These are phyloP conservation scores for Peterozyma xylosa DNA, from an alignment of 805 yeast genomes.

Conservation along the genomic window DNA sequence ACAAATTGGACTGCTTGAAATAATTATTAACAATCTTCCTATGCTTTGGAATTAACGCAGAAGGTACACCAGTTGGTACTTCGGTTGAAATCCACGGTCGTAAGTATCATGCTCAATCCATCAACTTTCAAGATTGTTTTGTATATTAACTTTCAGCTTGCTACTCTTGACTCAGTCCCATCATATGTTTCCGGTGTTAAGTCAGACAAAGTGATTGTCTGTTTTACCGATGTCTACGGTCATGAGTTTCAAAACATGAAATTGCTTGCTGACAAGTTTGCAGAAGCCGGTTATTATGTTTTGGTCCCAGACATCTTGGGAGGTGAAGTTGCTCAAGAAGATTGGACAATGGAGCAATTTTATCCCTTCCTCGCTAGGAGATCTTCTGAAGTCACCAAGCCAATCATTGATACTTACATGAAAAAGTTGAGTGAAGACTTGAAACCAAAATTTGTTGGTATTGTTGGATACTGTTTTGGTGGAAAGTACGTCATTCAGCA, in stretches of 20 bases:
- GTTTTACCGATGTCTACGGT: constrained; percentile 28
- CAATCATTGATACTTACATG: constrained; percentile 42
- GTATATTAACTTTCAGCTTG: not conserved
- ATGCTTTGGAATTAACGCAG: constrained; percentile 9
- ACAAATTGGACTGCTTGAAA: not conserved
- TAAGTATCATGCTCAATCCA: not conserved
- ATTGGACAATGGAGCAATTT: not conserved
- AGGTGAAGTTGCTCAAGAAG: constrained; percentile 38
- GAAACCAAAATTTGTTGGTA: constrained; percentile 42
- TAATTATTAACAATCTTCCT: not conserved
- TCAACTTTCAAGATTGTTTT: not conserved
- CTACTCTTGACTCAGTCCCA: constrained; percentile 7
- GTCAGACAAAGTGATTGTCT: constrained; percentile 22
- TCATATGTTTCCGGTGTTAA: constrained; percentile 42
- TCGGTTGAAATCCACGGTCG: constrained; percentile 33
- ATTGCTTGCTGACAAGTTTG: constrained; percentile 29
- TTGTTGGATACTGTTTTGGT: constrained; percentile 81
- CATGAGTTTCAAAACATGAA: constrained; percentile 17
- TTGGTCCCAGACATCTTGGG: constrained; percentile 51
- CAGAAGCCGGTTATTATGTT: constrained; percentile 23
- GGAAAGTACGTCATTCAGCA: constrained; percentile 61
- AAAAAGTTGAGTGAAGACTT: constrained; percentile 32
- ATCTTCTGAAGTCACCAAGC: constrained; percentile 33
- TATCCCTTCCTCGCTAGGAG: not conserved
- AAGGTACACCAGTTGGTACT: constrained; percentile 43